These are phyloP conservation scores for Myriosclerotinia curreyana DNA, from an alignment of 2,329 filamentous ascomycete genomes.

Conservation along the genomic window DNA sequence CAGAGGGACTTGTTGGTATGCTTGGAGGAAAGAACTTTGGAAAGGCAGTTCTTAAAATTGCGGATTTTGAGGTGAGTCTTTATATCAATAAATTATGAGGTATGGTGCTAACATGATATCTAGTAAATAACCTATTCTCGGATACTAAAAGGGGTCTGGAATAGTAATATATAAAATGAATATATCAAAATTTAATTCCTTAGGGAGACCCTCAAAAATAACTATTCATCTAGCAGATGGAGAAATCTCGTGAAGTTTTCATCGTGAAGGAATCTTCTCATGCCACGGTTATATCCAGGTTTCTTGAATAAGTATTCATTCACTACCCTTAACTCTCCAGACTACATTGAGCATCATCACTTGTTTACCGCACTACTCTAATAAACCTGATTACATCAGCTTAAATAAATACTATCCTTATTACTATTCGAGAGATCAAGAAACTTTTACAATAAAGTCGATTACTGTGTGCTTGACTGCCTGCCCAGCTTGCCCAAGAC, in stretches of 20 bases:
- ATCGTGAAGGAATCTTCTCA: background rate
- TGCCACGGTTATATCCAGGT: background rate
- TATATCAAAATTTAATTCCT: background rate
- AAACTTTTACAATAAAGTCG: background rate
- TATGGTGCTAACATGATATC: background rate
- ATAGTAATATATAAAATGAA: background rate
- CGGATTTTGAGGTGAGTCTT: constrained; percentile 30
- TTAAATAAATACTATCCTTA: too few species aligned
- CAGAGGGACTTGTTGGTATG: constrained; percentile 64
- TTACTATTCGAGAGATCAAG: too few species aligned
- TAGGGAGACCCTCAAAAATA: too few species aligned
- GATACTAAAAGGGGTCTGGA: background rate
- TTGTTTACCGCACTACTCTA: too few species aligned
- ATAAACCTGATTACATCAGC: too few species aligned
- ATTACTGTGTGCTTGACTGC: background rate
- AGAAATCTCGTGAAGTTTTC: background rate
- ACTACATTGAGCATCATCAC: too few species aligned
- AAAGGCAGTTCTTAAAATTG: constrained; percentile 67
- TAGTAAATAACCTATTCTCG: background rate
- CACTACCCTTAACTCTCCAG: background rate
- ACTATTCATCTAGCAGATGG: background rate
- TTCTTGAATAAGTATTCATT: constrained; percentile 4
- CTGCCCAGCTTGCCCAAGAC: rapidly evolving
- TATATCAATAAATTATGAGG: too few species aligned
- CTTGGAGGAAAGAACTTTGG: constrained; percentile 69